Evolutionary conservation across 805 yeast species (phyloP).

Genomic region (Hyphopichia homilentoma): DNA sequence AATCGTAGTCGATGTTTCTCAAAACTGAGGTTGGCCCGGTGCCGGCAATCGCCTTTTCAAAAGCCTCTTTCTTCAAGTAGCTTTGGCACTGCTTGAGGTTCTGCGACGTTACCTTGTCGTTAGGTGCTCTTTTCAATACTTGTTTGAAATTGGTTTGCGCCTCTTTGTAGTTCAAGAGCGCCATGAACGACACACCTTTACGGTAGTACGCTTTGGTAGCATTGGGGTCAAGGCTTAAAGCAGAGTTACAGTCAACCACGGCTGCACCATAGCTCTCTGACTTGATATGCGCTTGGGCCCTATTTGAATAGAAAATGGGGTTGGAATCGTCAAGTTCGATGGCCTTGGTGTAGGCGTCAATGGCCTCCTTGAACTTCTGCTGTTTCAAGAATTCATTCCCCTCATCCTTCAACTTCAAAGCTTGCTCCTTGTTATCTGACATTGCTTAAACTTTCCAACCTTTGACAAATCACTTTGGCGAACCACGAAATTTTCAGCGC

Average conservation of each 20-base stretch:
- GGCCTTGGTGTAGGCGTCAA: constrained; percentile 70
- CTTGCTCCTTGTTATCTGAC: constrained; percentile 22
- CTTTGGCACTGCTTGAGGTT: constrained; percentile 61
- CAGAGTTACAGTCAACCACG: constrained; percentile 68
- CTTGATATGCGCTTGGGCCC: constrained; percentile 88
- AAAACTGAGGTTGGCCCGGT: constrained; percentile 56
- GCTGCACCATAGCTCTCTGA: constrained; percentile 85
- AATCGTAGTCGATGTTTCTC: constrained; percentile 44
- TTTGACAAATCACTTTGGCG: too few relatives aligned
- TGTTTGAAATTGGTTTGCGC: constrained; percentile 66
- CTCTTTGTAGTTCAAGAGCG: constrained; percentile 69
- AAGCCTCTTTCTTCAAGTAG: constrained; percentile 68
- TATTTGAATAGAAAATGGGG: constrained; percentile 70
- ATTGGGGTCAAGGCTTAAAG: constrained; percentile 62
- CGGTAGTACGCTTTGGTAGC: constrained; percentile 83
- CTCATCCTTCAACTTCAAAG: constrained; percentile 53
- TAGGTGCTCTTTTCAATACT: constrained; percentile 61
- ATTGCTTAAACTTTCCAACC: constrained; percentile 3
- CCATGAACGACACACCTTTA: constrained; percentile 77
- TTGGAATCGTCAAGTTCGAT: constrained; percentile 58
- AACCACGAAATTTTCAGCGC: not conserved
- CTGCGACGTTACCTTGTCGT: constrained; percentile 62
- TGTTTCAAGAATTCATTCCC: constrained; percentile 75
- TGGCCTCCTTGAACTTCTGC: constrained; percentile 61
- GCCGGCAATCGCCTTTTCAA: constrained; percentile 81